Base-by-base conservation (phyloP, 1,284 basidiomycete species). In the Austropuccinia psidii region DNA sequence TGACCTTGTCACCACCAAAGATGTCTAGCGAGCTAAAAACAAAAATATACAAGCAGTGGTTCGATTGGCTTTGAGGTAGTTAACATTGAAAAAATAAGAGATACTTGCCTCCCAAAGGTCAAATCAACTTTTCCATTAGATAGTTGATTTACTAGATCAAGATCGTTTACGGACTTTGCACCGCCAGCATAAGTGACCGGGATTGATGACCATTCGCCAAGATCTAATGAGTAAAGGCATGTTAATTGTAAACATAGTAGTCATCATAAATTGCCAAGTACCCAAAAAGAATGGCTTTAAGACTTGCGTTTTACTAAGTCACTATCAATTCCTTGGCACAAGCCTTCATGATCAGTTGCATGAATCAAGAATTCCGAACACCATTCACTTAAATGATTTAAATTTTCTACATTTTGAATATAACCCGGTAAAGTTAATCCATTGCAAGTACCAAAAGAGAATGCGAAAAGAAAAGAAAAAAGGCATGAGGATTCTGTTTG, bases 151-250 rank as follows among this genome's bases (percentile, higher is more conserved):
- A 99, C 94, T 2, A 93, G 85, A 54, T 86, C 86, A 11, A 99
- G 84, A 81, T 99, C 96, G 7, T 85, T 84, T 54, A 96, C 83
- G 76, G 90, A 93, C 83, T 89, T 90, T 2, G 96, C 96, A 8
- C 96, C 96, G 0, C 96, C 96, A 0, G 96, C 96, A 80, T 98
- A 99, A 4, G 96, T 98, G 1, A 91, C 92, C 0, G 93, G 93
- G 77, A 98, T 90, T 1, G 82, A 85, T 4, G 88, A 88, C 95
- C 95, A 98, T 82, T 94, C 85, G 1, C 93, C 94, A 0, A 99
- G 87, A 76, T 85, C 93, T 96, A 33, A 24, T n/a, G n/a, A n/a
- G n/a, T n/a, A n/a, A n/a, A n/a, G n/a, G n/a, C n/a, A n/a, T n/a
- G n/a, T n/a, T n/a, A n/a, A n/a, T n/a, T n/a, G n/a, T n/a, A n/a